These are phyloP conservation scores for Kwoniella botswanensis DNA, from an alignment of 768 basidiomycete species.

Conservation along the genomic window DNA sequence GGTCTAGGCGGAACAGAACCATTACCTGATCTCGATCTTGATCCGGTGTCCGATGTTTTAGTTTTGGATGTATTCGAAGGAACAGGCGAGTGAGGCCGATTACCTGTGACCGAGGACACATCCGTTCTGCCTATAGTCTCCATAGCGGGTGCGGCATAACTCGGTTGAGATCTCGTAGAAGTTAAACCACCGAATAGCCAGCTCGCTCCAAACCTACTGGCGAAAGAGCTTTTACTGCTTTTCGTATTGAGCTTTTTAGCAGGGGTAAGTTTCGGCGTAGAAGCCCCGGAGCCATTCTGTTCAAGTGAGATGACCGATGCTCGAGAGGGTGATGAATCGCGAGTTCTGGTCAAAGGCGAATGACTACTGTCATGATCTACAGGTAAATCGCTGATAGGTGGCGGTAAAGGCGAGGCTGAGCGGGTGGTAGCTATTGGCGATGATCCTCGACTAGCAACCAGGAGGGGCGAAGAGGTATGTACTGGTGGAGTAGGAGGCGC, in stretches of 20 bases:
- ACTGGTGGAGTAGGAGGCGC: background rate
- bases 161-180: slow-evolving; percentile 43
- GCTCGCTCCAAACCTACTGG: slow-evolving; percentile 39
- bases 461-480: slow-evolving; percentile 10
- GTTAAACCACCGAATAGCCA: slow-evolving; percentile 47
- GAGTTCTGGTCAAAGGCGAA: slow-evolving; percentile 7
- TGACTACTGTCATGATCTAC: background rate
- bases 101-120: slow-evolving; percentile 36
- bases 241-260: slow-evolving; percentile 39
- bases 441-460: slow-evolving; percentile 1
- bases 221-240: slow-evolving; percentile 44
- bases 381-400: background rate
- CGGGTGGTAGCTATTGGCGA: slow-evolving; percentile 19
- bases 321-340: slow-evolving; percentile 28
- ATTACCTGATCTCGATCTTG: slow-evolving; percentile 10
- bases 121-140: slow-evolving; percentile 43
- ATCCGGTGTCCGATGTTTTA: background rate
- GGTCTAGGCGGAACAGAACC: slow-evolving; percentile 6
- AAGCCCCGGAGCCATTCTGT: slow-evolving; percentile 35
- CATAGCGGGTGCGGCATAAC: slow-evolving; percentile 45
- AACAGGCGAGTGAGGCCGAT: slow-evolving; percentile 11
- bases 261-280: slow-evolving; percentile 45
- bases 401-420: slow-evolving; percentile 17
- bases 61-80: background rate
- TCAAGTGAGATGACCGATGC: slow-evolving; percentile 26